Conservation (phyloP, 371 early-diverging fungal species). For the Polyrhizophydium stewartii region DNA sequence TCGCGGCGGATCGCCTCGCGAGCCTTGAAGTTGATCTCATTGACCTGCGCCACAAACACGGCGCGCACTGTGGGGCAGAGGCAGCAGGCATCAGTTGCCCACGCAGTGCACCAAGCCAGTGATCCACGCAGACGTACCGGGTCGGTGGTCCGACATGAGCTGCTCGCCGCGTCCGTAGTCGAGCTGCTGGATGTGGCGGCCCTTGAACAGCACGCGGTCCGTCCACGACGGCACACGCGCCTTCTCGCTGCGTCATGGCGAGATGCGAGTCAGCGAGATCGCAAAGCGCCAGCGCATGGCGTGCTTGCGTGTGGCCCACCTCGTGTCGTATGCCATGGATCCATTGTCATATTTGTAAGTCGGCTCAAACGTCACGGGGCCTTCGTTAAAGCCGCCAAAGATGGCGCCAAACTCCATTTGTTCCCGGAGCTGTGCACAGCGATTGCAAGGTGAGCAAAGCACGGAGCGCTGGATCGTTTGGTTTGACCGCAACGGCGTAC, state of each 20-base stretch:
- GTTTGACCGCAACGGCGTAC: too few species aligned
- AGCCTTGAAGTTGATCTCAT: conserved; percentile 14
- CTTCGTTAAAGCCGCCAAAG: conserved; percentile 83
- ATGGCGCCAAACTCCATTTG: conserved; percentile 56
- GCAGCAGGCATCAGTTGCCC: background rate
- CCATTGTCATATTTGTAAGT: conserved; percentile 93
- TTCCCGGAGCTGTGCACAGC: conserved; percentile 52
- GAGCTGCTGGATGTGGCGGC: conserved; percentile 42
- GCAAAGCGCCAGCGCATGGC: background rate
- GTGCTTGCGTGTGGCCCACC: conserved; percentile 30
- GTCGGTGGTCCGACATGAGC: conserved; percentile 74
- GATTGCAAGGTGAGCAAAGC: too few species aligned
- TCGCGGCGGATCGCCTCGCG: conserved; percentile 14
- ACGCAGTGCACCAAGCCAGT: background rate
- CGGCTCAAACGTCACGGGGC: conserved; percentile 72
- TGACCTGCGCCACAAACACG: conserved; percentile 13
- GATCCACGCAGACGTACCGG: conserved; percentile 22
- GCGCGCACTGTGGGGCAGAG: conserved; percentile 7
- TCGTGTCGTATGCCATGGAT: conserved; percentile 77
- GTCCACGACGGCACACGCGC: conserved; percentile 85
- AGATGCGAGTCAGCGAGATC: background rate
- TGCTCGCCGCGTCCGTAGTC: conserved; percentile 63
- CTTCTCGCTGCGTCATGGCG: conserved; percentile 60
- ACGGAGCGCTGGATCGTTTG: too few species aligned
- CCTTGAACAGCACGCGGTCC: conserved; percentile 73